Conservation (phyloP, 2,329 filamentous ascomycete species). For the Tolypocladium nubicola region DNA sequence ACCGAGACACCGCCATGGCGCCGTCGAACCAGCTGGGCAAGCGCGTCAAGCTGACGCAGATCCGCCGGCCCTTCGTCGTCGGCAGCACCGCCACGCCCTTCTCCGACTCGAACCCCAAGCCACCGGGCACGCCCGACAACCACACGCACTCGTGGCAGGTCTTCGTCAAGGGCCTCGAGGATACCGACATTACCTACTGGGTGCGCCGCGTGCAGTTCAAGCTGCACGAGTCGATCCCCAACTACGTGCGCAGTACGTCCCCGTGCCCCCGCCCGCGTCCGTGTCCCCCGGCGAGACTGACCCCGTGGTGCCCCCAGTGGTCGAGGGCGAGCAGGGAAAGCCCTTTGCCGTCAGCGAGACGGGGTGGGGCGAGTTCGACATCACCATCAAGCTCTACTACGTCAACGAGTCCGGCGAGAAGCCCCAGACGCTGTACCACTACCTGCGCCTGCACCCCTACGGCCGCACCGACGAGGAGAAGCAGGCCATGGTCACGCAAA, state of each 20-base stretch:
- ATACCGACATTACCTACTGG: constrained; percentile 90
- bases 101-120: constrained; percentile 70
- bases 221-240: constrained; percentile 91
- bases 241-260: constrained; percentile 64
- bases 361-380: constrained; percentile 96
- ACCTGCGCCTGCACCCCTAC: constrained; percentile 83
- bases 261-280: background rate
- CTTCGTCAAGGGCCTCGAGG: constrained; percentile 83
- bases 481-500: constrained; percentile 45
- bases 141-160: constrained; percentile 97
- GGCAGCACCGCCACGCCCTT: constrained; percentile 73
- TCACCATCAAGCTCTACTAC: constrained; percentile 92
- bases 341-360: constrained; percentile 83
- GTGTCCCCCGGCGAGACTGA: background rate
- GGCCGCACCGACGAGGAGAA: constrained; percentile 69
- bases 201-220: constrained; percentile 96
- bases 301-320: constrained; percentile 28
- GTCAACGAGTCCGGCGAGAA: constrained; percentile 82
- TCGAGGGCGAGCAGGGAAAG: constrained; percentile 59
- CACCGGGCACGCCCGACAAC: constrained; percentile 67
- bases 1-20: constrained; percentile 35
- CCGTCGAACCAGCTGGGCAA: constrained; percentile 48
- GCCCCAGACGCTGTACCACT: constrained; percentile 90
- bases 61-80: constrained; percentile 58
- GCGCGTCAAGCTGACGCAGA: constrained; percentile 55